Percentiles rank a stretch among this genome's conserved stretches.
phyloP scores from a whole-genome alignment of 2,329 filamentous ascomycete species.

The Cordyceps tenuipes region DNA sequence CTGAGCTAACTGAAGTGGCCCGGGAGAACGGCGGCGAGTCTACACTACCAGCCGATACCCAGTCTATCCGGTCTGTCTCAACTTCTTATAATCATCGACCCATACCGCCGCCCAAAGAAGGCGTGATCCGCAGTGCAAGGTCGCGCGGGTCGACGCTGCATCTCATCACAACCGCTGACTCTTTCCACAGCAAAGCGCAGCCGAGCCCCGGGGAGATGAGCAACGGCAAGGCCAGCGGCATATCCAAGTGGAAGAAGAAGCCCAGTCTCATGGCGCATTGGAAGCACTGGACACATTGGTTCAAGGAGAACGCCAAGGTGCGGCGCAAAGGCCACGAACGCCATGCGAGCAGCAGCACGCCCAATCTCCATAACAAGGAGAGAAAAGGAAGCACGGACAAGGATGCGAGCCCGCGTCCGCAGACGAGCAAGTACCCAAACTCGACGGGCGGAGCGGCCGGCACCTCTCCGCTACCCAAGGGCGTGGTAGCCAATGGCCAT shows the following conservation, averaged over 20 bases:
- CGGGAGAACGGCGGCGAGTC: slow-evolving; percentile 36
- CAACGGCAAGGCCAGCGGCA: slow-evolving; percentile 17
- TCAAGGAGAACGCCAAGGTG: slow-evolving; percentile 50
- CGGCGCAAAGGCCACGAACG: slow-evolving; percentile 41
- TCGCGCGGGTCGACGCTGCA: slow-evolving; percentile 80
- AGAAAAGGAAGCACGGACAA: slow-evolving; percentile 34
- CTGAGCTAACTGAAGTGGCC: slow-evolving; percentile 60
- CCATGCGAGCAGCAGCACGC: slow-evolving; percentile 48
- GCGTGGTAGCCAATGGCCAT: slow-evolving; percentile 45
- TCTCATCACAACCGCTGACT: slow-evolving; percentile 61
- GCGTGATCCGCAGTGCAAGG: slow-evolving; percentile 55
- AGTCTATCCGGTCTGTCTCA: slow-evolving; percentile 65
- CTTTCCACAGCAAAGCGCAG: slow-evolving; percentile 27
- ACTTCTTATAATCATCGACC: slow-evolving; percentile 70
- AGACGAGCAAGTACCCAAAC: slow-evolving; percentile 49
- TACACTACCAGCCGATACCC: slow-evolving; percentile 65
- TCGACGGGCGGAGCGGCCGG: slow-evolving; percentile 26
- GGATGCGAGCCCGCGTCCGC: slow-evolving; percentile 48
- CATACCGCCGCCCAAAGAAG: slow-evolving; percentile 80
- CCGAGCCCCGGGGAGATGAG: slow-evolving; percentile 18
- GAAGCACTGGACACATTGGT: slow-evolving; percentile 58
- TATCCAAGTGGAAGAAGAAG: slow-evolving; percentile 45
- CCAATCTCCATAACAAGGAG: slow-evolving; percentile 47
- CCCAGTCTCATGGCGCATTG: slow-evolving; percentile 52
- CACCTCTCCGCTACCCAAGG: slow-evolving; percentile 40